These are phyloP conservation scores for Amphicarpaea edgeworthii DNA, from an alignment of 306 rosid genomes.

Conservation along the genomic window DNA sequence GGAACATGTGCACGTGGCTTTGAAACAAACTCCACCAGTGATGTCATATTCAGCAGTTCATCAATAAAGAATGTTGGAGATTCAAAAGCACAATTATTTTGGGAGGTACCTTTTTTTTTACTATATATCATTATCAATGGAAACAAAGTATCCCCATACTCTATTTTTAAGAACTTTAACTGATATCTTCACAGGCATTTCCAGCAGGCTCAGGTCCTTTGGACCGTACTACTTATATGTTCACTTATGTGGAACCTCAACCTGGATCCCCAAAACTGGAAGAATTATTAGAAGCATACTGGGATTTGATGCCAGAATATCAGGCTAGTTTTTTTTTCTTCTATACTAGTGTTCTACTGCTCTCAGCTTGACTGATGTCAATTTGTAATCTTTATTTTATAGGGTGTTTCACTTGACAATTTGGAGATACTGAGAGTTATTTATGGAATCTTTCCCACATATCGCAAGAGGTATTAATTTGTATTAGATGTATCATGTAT, in stretches of 20 bases:
- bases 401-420: conserved; percentile 86
- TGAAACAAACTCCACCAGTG: conserved; percentile 65
- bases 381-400: conserved; percentile 35
- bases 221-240: conserved; percentile 95
- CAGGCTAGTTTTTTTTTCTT: conserved; percentile 65
- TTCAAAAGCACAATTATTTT: conserved; percentile 83
- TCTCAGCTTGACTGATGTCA: conserved; percentile 28
- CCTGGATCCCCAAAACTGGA: conserved; percentile 83
- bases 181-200: conserved; percentile 77
- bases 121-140: conserved; percentile 15
- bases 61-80: conserved; percentile 72
- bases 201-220: conserved; percentile 93
- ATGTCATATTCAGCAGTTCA: conserved; percentile 87
- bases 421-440: conserved; percentile 82
- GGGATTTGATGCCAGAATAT: conserved; percentile 92
- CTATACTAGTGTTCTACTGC: background rate
- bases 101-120: conserved; percentile 77
- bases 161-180: conserved; percentile 35
- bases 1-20: conserved; percentile 97
- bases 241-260: conserved; percentile 89
- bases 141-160: conserved; percentile 3
- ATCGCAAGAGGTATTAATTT: conserved; percentile 74
- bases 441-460: conserved; percentile 90
- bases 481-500: conserved; percentile 31
- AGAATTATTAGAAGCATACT: conserved; percentile 82